Evolutionary conservation across 192 early-diverging fungal genomes (phyloP).

Genomic region (Chytriomyces sp.): DNA sequence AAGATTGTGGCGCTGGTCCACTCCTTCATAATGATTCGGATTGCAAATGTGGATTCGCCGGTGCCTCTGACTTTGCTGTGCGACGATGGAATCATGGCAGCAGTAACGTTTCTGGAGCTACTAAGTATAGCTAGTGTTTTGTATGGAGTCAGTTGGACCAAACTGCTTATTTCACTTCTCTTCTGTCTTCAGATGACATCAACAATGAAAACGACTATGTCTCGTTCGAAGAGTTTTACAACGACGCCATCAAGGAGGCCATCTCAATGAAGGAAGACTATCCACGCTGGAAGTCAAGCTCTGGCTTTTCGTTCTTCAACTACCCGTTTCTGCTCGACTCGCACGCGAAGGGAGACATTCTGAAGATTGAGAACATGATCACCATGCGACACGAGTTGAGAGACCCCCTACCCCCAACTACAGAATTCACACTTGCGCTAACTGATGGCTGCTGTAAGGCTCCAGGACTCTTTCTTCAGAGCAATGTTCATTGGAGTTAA

Average conservation of each 20-base stretch:
- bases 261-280: slow-evolving; percentile 57
- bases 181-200: slow-evolving; percentile 36
- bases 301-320: slow-evolving; percentile 52
- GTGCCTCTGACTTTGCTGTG: background rate
- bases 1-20: slow-evolving; percentile 34
- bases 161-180: background rate
- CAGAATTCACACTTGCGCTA: too few relatives aligned
- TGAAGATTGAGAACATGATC: slow-evolving; percentile 55
- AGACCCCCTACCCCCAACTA: too few relatives aligned
- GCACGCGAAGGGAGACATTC: slow-evolving; percentile 47
- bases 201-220: slow-evolving; percentile 48
- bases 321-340: slow-evolving; percentile 50
- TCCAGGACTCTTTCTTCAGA: slow-evolving; percentile 57
- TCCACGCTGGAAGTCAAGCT: slow-evolving; percentile 48
- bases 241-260: slow-evolving; percentile 48
- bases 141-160: background rate
- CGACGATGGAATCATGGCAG: slow-evolving; percentile 30
- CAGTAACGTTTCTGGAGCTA: slow-evolving; percentile 33
- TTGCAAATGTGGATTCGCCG: slow-evolving; percentile 25
- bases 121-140: slow-evolving; percentile 24
- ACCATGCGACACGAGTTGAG: slow-evolving; percentile 53
- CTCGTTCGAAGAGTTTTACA: slow-evolving; percentile 53
- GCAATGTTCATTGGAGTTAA: slow-evolving; percentile 61
- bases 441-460: background rate
- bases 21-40: slow-evolving; percentile 31